Percentiles rank a stretch among this genome's conserved stretches.
These are phyloP conservation scores for Rhytidhysteron rufulum DNA, from an alignment of 2,329 filamentous ascomycete genomes.

Conservation along the genomic window DNA sequence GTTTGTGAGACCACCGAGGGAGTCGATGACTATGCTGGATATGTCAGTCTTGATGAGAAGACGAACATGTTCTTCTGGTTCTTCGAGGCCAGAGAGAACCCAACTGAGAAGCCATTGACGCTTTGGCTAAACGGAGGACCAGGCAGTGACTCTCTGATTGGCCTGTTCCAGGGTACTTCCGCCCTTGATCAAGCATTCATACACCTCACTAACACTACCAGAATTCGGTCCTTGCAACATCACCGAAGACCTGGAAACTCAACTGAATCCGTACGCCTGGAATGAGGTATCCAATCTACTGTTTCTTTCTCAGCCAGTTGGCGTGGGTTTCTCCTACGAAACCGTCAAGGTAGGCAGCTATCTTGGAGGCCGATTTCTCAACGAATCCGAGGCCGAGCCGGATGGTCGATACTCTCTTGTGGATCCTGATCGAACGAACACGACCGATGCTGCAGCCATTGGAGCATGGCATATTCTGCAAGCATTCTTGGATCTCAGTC, in stretches of 20 bases:
- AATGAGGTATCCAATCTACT: conserved; percentile 38
- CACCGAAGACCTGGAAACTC: conserved; percentile 34
- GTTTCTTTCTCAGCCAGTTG: conserved; percentile 37
- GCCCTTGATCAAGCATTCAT: not conserved
- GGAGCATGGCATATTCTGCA: conserved; percentile 35
- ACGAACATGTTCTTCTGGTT: conserved; percentile 46
- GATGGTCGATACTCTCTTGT: conserved; percentile 29
- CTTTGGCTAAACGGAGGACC: conserved; percentile 39
- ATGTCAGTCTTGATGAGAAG: conserved; percentile 31
- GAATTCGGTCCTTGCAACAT: conserved; percentile 46
- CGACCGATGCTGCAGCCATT: conserved; percentile 30
- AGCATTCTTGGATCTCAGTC: conserved; percentile 30
- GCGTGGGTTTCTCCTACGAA: conserved; percentile 39
- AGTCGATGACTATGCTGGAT: conserved; percentile 36
- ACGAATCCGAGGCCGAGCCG: conserved; percentile 8
- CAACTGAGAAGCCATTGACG: conserved; percentile 22
- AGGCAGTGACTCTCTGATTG: conserved; percentile 52
- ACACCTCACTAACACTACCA: not conserved
- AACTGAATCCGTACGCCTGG: conserved; percentile 37
- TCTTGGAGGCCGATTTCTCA: conserved; percentile 1
- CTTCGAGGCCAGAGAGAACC: conserved; percentile 46
- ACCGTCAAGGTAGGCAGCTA: conserved; percentile 5
- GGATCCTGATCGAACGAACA: conserved; percentile 26
- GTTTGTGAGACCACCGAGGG: conserved; percentile 40
- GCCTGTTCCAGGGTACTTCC: conserved; percentile 47